Evolutionary conservation across 2,329 filamentous ascomycete genomes (phyloP).

Genomic region (Tolypocladium cylindrosporum): DNA sequence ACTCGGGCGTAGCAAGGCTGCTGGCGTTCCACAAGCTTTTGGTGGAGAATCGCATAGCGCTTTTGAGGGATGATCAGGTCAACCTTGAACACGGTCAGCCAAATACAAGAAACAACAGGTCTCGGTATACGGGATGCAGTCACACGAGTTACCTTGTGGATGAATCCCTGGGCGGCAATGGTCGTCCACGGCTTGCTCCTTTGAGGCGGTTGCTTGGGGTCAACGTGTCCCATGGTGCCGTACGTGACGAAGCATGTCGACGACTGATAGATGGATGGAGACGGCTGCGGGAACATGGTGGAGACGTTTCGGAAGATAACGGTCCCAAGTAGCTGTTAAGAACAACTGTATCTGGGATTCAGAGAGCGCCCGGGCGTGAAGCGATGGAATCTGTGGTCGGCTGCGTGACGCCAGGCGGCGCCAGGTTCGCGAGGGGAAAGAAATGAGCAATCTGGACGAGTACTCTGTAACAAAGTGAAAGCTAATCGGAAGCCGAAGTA

Average conservation of each 20-base stretch:
- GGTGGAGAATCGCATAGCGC: conserved; percentile 41
- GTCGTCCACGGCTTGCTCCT: conserved; percentile 70
- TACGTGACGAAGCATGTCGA: conserved; percentile 69
- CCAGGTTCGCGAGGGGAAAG: not conserved
- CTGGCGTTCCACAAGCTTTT: conserved; percentile 34
- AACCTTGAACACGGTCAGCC: conserved; percentile 28
- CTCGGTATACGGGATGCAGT: no score
- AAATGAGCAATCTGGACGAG: not conserved
- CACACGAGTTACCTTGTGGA: conserved; percentile 50
- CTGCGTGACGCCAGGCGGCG: not conserved
- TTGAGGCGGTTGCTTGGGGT: conserved; percentile 57
- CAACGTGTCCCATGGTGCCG: conserved; percentile 57
- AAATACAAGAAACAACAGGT: not conserved
- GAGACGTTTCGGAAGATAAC: not conserved
- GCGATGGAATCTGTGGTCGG: not conserved
- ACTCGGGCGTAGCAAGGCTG: conserved; percentile 53
- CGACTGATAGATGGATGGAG: conserved; percentile 38
- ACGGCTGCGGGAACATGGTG: conserved; percentile 34
- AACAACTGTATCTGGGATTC: not conserved
- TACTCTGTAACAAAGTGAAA: not conserved
- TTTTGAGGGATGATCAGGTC: conserved; percentile 66
- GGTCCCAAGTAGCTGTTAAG: not conserved
- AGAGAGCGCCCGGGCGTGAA: not conserved
- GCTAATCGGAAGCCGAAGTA: not conserved
- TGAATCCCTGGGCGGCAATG: conserved; percentile 54